Evolutionary conservation across 2,329 filamentous ascomycete species (phyloP), one percentile per base, ranked within the genome.

Genomic region (Aspergillus melleus): DNA sequence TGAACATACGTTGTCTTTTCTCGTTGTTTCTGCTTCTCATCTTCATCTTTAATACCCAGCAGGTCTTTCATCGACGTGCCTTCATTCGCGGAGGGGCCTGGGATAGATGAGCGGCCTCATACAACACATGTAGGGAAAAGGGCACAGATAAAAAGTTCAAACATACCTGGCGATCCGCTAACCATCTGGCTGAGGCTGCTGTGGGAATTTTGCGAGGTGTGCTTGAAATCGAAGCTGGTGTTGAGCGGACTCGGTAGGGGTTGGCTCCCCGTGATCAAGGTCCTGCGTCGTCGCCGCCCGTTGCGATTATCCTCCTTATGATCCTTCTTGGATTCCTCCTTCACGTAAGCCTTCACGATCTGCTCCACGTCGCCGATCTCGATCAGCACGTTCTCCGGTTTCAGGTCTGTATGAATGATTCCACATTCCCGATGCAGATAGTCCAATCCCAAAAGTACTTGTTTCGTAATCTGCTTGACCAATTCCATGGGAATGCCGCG

Each of bases 351-450:
- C 79, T 96, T 94, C 60, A 99, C 95, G 64, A 98, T 98, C 77
- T 98, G 92, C 81, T 99, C 95, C 53, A 99, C 95, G 70, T 99
- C 95, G 66, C 95, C 95, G 72, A 99, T 98, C 79, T 99, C 95
- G 74, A 99, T 98, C 66, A 99, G 83, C 32, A 99, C 95, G 73
- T 99, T 99, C 76, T 99, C 95, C 52, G 95, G 95, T 78, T 99
- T 97, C 68, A 98, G 80, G 74, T 97, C 94, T 61, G 95, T 98
- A 78, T 99, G 95, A 72, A 99, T 97, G 79, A 99, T 98, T 73
- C 95, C 95, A 78, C 95, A 99, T 79, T 99, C 94, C 70, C 95
- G 88, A 76, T 99, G 95, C 44, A 99, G 85, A 75, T 98, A 98
- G 77, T 99, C 95, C 64, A 99, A 83, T 46, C 95, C 95, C 29